Evolutionary conservation across 495 filamentous ascomycete genomes (phyloP).

Genomic region (Aspergillus nanangensis): DNA sequence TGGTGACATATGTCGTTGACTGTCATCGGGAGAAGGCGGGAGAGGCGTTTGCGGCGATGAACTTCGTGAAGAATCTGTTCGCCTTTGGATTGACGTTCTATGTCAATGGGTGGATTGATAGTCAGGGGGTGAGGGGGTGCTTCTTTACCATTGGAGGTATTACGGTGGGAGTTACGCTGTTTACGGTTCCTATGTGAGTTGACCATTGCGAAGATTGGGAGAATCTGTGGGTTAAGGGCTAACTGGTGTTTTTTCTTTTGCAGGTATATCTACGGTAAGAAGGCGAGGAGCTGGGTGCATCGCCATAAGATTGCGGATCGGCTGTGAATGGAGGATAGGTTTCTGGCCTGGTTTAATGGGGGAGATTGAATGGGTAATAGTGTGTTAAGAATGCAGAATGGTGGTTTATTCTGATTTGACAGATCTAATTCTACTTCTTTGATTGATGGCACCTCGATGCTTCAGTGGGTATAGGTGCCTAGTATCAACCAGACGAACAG

Average conservation of each 20-base stretch:
- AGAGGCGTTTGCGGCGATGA: conserved; percentile 39
- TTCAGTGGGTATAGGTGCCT: too few relatives aligned
- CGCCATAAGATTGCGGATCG: conserved; percentile 19
- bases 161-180: conserved; percentile 26
- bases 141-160: conserved; percentile 39
- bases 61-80: conserved; percentile 38
- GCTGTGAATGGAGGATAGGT: conserved; percentile 28
- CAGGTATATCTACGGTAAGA: conserved; percentile 30
- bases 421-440: too few relatives aligned
- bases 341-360: too few relatives aligned
- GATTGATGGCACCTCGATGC: too few relatives aligned
- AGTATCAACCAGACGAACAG: conserved; percentile 50
- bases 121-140: conserved; percentile 29
- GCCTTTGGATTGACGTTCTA: conserved; percentile 34
- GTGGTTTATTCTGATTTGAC: too few relatives aligned
- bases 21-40: conserved; percentile 37
- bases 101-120: conserved; percentile 34
- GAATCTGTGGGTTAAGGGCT: too few relatives aligned
- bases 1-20: conserved; percentile 38
- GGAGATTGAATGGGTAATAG: too few relatives aligned
- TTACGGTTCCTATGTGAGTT: conserved; percentile 36
- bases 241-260: not conserved
- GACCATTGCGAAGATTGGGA: too few relatives aligned
- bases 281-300: conserved; percentile 24
- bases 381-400: too few relatives aligned